Percentiles rank a stretch among this genome's conserved stretches.
Evolutionary conservation across 1,284 basidiomycete species (phyloP).

Genomic region (Testicularia cyperi): DNA sequence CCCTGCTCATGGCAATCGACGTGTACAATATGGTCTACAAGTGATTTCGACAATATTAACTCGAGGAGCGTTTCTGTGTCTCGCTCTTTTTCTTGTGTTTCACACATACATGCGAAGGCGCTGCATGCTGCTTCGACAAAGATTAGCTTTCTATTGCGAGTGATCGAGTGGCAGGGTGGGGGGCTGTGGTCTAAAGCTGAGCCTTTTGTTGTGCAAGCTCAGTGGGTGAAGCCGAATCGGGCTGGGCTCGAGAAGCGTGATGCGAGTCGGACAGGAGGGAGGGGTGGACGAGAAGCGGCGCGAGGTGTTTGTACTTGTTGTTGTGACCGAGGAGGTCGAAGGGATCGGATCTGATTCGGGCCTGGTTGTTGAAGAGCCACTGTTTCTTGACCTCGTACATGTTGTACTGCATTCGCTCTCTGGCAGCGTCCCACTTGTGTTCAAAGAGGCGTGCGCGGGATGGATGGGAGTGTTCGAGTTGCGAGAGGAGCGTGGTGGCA

Average conservation of each 20-base stretch:
- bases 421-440: slow-evolving; percentile 25
- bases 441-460: slow-evolving; percentile 4
- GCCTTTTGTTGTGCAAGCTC: too few relatives aligned
- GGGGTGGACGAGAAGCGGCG: background rate
- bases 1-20: too few relatives aligned
- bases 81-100: too few relatives aligned
- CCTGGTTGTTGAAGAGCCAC: slow-evolving; percentile 16
- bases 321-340: slow-evolving; percentile 33
- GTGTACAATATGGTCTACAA: too few relatives aligned
- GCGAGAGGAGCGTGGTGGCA: slow-evolving; percentile 5
- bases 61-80: too few relatives aligned
- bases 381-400: slow-evolving; percentile 33
- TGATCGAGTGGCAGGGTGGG: too few relatives aligned
- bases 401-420: slow-evolving; percentile 10
- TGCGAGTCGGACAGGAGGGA: background rate
- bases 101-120: too few relatives aligned
- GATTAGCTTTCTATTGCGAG: background rate
- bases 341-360: slow-evolving; percentile 23
- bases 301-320: slow-evolving; percentile 6
- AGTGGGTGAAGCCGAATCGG: too few relatives aligned
- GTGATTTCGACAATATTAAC: too few relatives aligned
- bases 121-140: too few relatives aligned
- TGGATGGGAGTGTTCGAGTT: slow-evolving; percentile 6
- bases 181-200: too few relatives aligned
- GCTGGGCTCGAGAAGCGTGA: too few relatives aligned